Base-by-base conservation (phyloP, 2,329 filamentous ascomycete genomes). In the Chrysosporium keratinophilum region DNA sequence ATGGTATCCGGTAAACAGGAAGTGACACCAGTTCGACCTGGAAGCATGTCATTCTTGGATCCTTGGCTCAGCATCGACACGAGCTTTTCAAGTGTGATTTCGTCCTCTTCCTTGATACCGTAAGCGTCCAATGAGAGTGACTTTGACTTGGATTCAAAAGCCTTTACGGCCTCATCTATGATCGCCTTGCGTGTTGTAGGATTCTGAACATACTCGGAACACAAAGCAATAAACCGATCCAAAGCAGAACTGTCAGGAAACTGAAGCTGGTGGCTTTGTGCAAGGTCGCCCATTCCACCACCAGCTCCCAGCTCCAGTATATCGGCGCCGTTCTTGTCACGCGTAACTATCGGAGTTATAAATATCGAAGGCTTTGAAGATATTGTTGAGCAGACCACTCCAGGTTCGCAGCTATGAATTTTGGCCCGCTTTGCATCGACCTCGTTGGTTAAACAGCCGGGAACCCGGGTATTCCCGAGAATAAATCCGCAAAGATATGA, bases 361-460 rank as follows among this genome's bases (percentile, higher is more conserved):
- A 79, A 83, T 5, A 96, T 84, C 0, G 86, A 78, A 65, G 74
- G 60, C 64, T 65, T 46, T 71, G 74, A 65, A 37, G 71, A 71
- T 49, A 69, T 66, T 9, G 59, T 65, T 5, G 66, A 64, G 58
- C 74, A 83, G 60, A 64, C 62, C 14, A 67, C 61, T 12, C 83
- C 86, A 58, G 81, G 84, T 63, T 95, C 89, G 61, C 91, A 96
- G 63, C 88, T 94, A 67, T 97, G 91, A 5, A 97, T 74, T 1
- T 85, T 80, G 0, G 80, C 81, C 17, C 73, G 48, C 20, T 49
- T 34, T 42, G 49, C 71, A 20, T 77, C 67, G 1, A 15, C 40
- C 20, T 84, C 74, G 0, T 72, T 71, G 0, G 87, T 94, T 23
- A 96, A 71, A 62, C 85, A 93, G 2, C 89, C 89, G 0, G 76